These are phyloP conservation scores for Chloridella minuta DNA, from an alignment of 352 stramenopile genomes.

Conservation along the genomic window DNA sequence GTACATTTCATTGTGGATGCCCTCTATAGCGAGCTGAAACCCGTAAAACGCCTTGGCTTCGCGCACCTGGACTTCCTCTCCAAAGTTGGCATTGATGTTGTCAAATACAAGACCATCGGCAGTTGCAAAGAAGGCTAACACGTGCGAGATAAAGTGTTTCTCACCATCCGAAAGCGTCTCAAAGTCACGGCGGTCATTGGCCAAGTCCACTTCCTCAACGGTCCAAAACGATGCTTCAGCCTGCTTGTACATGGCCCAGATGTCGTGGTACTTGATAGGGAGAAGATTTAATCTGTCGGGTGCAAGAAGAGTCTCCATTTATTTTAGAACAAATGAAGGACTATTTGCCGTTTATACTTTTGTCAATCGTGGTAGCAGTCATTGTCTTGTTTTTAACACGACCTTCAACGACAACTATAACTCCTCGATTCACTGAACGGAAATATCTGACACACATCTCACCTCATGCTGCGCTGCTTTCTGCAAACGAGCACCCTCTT, in stretches of 20 bases:
- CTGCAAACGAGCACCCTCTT: no score
- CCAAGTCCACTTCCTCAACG: slow-evolving; percentile 26
- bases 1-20: slow-evolving; percentile 98
- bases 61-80: slow-evolving; percentile 67
- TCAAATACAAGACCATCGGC: slow-evolving; percentile 96
- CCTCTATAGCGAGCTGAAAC: slow-evolving; percentile 95
- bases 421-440: no score
- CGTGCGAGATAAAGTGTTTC: slow-evolving; percentile 78
- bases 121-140: slow-evolving; percentile 91
- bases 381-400: no score
- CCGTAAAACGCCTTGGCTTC: slow-evolving; percentile 95
- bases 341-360: no score
- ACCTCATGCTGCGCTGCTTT: no score
- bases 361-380: no score
- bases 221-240: slow-evolving; percentile 96
- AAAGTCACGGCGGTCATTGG: slow-evolving; percentile 17
- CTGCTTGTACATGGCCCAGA: slow-evolving; percentile 99
- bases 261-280: slow-evolving; percentile 21
- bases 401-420: no score
- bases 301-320: no score
- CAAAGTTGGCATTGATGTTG: slow-evolving; percentile 93
- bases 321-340: no score
- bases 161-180: slow-evolving; percentile 48
- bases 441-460: no score
- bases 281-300: not conserved